Evolutionary conservation across 2,329 filamentous ascomycete species (phyloP).

Genomic region (Zymoseptoria brevis): DNA sequence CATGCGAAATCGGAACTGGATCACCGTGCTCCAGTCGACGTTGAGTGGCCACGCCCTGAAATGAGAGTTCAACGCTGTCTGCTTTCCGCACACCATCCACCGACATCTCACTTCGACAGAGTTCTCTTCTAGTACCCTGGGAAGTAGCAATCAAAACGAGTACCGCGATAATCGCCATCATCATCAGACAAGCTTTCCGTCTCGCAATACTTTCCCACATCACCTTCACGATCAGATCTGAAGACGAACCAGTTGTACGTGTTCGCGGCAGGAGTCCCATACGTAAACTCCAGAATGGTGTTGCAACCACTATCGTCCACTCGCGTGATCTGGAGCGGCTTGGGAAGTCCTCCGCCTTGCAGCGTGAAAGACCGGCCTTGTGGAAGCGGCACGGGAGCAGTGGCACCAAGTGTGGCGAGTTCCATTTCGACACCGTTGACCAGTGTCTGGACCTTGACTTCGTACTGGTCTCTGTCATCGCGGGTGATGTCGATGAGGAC

Average conservation of each 20-base stretch:
- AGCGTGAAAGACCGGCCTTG: neutral
- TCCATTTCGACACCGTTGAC: neutral
- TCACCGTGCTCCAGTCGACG: too few species aligned
- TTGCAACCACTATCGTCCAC: neutral
- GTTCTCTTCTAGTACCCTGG: neutral
- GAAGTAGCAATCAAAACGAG: neutral
- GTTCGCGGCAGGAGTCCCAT: neutral
- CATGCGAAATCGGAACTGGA: too few species aligned
- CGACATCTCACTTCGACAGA: neutral
- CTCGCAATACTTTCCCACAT: neutral
- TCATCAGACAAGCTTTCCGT: neutral
- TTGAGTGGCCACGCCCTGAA: too few species aligned
- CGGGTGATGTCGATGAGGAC: constrained; percentile 4
- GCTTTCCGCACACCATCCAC: neutral
- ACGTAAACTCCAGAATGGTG: constrained; percentile 2
- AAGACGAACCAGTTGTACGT: constrained; percentile 3
- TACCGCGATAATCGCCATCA: neutral
- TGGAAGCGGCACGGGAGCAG: neutral
- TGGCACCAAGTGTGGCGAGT: neutral
- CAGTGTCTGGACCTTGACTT: constrained; percentile 1
- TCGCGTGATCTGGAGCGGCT: neutral
- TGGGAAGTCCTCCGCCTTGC: neutral
- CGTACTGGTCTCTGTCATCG: constrained; percentile 3
- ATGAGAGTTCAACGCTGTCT: too few species aligned
- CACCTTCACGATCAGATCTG: neutral